Evolutionary conservation across 345 rosid genomes (phyloP), one percentile per base, ranked within the genome.

Genomic region (Orychophragmus violaceus): DNA sequence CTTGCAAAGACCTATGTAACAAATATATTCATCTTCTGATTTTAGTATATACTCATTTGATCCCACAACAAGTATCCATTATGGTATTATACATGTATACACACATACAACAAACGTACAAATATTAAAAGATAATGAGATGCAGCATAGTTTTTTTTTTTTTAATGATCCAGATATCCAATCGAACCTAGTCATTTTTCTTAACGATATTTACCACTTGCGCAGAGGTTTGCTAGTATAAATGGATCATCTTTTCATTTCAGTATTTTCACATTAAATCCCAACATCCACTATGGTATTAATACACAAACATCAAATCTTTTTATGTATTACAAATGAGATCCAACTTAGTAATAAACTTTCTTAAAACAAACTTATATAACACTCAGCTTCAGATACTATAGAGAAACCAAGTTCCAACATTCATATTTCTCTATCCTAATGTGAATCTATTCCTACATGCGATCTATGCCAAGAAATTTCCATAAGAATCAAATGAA

Each of bases 1-100:
- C 59, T 90, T 86, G 97, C 97, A 93, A 1, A 94, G 82, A 32
- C 98, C 96, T 90, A 64, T 9, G 19, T n/a, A 51, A 33, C 0
- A n/a, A n/a, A 14, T 23, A 6, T 12, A 63, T 39, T 27, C 0
- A 2, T 23, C 2, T 23, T 32, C 18, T 50, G 35, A 1, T 21
- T 32, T 62, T 16, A 54, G 32, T 7, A 23, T 58, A 63, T 32
- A 12, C 22, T 13, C 41, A 56, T 45, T 30, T 41, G 32, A 59
- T n/a, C 1, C 29, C 58, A 2, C 35, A 18, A 21, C 11, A 14
- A 10, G 8, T 46, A 66, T 44, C 8, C 12, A 59, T 16, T 1
- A n/a, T 50, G 35, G 22, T 45, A 48, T 29, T n/a, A 22, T 6
- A 63, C 7, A 22, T 36, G 22, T 24, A 29, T 10, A 49, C 3